Evolutionary conservation across 2,329 filamentous ascomycete species (phyloP).

Genomic region (Huntiella bhutanensis): DNA sequence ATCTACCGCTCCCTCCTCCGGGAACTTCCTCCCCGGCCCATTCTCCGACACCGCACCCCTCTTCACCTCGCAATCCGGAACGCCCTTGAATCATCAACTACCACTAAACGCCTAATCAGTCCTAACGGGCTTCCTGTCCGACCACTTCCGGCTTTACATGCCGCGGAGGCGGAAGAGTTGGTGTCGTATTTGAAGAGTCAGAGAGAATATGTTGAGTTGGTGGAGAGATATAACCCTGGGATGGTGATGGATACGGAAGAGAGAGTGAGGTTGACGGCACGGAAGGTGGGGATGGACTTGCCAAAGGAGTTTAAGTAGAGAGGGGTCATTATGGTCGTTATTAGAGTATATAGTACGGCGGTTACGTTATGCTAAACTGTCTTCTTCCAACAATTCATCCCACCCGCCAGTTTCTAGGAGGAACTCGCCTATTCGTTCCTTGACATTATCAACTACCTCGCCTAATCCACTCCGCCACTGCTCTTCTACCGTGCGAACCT

Average conservation of each 20-base stretch:
- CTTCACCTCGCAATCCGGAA: slow-evolving; percentile 51
- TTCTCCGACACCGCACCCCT: slow-evolving; percentile 41
- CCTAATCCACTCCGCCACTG: slow-evolving; percentile 85
- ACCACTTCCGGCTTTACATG: slow-evolving; percentile 5
- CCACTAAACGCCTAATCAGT: slow-evolving; percentile 12
- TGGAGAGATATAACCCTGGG: slow-evolving; percentile 88
- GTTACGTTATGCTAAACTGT: slow-evolving; percentile 17
- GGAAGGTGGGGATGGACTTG: slow-evolving; percentile 79
- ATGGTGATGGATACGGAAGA: slow-evolving; percentile 78
- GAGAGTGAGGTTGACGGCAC: slow-evolving; percentile 61
- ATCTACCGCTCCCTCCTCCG: slow-evolving; percentile 77
- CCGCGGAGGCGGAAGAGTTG: slow-evolving; percentile 46
- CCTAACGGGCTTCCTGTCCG: not conserved
- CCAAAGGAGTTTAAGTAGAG: slow-evolving; percentile 37
- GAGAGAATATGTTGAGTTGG: slow-evolving; percentile 56
- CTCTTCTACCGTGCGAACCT: slow-evolving; percentile 74
- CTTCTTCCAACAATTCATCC: slow-evolving; percentile 56
- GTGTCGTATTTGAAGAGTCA: slow-evolving; percentile 71
- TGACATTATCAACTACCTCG: slow-evolving; percentile 51
- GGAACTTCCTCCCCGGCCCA: slow-evolving; percentile 58
- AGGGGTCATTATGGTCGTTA: not conserved
- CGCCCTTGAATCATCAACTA: slow-evolving; percentile 15
- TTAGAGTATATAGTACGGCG: not conserved
- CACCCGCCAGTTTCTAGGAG: slow-evolving; percentile 66
- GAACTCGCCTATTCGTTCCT: slow-evolving; percentile 53